phyloP scores from a whole-genome alignment of 495 filamentous ascomycete species.

The Cenococcum geophilum region DNA sequence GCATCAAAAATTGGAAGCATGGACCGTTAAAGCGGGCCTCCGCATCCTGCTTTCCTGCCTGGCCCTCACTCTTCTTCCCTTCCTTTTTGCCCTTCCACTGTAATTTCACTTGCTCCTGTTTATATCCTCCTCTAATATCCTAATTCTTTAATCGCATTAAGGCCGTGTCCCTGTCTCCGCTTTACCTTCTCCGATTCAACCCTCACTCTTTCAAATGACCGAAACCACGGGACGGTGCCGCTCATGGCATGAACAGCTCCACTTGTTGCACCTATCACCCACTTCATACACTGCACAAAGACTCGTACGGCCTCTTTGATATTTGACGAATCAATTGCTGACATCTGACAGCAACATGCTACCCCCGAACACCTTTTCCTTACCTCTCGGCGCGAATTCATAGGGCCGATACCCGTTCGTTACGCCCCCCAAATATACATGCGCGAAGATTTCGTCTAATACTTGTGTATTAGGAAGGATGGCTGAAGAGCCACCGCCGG shows the following conservation, averaged over 20 bases:
- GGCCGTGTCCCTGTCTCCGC: too few relatives aligned
- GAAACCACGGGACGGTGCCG: neutral
- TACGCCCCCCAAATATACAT: neutral
- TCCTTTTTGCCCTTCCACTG: too few relatives aligned
- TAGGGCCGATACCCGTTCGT: constrained; percentile 55
- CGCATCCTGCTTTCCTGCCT: too few relatives aligned
- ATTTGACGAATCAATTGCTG: neutral
- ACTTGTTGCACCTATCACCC: constrained; percentile 23
- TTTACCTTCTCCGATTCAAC: too few relatives aligned
- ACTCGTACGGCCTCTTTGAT: constrained; percentile 41
- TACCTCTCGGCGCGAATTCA: constrained; percentile 59
- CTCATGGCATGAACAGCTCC: constrained; percentile 29
- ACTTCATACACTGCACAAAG: constrained; percentile 42
- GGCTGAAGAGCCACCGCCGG: constrained; percentile 59
- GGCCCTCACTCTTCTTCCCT: too few relatives aligned
- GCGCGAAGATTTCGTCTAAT: constrained; percentile 1
- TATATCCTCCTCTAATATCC: too few relatives aligned
- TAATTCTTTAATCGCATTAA: too few relatives aligned
- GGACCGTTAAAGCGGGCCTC: too few relatives aligned
- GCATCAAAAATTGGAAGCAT: too few relatives aligned
- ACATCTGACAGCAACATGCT: constrained; percentile 46
- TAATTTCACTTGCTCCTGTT: too few relatives aligned
- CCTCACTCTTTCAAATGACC: neutral
- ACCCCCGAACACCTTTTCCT: constrained; percentile 57
- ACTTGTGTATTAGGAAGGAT: constrained; percentile 43